These are phyloP conservation scores for Komagataella phaffii DNA, from an alignment of 805 yeast genomes.

Conservation along the genomic window DNA sequence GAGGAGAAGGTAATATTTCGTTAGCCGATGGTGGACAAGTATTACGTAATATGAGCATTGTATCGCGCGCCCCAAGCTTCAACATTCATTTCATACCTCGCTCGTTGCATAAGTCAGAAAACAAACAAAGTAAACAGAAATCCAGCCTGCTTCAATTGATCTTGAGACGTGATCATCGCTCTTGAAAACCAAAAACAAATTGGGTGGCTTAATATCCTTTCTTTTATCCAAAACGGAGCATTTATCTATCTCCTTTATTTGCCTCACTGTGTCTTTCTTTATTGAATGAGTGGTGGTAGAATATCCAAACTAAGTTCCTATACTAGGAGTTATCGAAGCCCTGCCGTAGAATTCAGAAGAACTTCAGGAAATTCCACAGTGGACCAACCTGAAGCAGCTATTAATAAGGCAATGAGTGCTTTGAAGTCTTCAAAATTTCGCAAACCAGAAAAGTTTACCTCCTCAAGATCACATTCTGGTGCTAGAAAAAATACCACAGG, in stretches of 20 bases:
- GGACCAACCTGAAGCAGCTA: not conserved
- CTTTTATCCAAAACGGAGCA: not conserved
- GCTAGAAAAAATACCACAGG: not conserved
- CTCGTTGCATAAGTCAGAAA: not conserved
- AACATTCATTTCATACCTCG: not conserved
- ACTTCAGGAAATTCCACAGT: not conserved
- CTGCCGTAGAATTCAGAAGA: not conserved
- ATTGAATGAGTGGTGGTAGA: not conserved
- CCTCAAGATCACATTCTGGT: not conserved
- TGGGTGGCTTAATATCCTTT: not conserved
- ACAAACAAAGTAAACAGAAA: not conserved
- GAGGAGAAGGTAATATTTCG: not conserved
- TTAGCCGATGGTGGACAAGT: not conserved
- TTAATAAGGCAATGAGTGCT: not conserved
- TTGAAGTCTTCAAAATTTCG: not conserved
- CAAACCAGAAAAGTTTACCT: not conserved
- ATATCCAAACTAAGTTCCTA: not conserved
- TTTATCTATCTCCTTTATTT: not conserved
- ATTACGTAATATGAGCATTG: not conserved
- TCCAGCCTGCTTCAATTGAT: not conserved
- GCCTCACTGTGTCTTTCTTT: not conserved
- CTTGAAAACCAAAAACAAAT: not conserved
- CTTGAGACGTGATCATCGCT: not conserved
- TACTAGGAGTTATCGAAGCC: not conserved
- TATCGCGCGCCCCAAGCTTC: not conserved